Conservation (phyloP, 768 basidiomycete genomes). For the Psilocybe azurescens region DNA sequence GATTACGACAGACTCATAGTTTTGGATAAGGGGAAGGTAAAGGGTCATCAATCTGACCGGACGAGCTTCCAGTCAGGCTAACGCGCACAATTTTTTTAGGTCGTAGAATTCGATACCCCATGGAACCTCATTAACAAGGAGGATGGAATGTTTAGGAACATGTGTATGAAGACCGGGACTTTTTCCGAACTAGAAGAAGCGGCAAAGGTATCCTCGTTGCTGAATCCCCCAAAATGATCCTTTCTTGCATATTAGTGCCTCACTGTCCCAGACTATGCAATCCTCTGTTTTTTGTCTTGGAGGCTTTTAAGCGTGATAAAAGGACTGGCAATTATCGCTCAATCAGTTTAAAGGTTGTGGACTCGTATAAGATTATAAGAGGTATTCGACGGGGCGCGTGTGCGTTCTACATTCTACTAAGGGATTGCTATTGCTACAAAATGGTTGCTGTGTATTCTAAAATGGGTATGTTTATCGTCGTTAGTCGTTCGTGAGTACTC, state of each 20-base stretch:
- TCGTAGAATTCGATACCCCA: slow-evolving; percentile 77
- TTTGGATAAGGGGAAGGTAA: slow-evolving; percentile 69
- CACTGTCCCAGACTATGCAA: too few species aligned
- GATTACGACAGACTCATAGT: slow-evolving; percentile 84
- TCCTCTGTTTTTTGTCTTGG: too few species aligned
- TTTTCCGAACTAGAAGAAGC: slow-evolving; percentile 63
- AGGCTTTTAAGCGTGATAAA: too few species aligned
- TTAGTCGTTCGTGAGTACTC: not conserved
- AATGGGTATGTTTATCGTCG: too few species aligned
- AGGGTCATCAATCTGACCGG: slow-evolving; percentile 1
- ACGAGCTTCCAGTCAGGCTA: not conserved
- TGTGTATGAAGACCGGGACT: slow-evolving; percentile 76
- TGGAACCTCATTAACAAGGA: slow-evolving; percentile 66
- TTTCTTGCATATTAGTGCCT: too few species aligned
- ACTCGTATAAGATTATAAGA: too few species aligned
- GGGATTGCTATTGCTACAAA: too few species aligned
- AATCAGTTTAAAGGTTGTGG: too few species aligned
- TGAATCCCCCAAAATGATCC: not conserved
- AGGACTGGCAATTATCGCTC: too few species aligned
- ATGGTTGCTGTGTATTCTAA: too few species aligned
- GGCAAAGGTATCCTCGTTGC: slow-evolving; percentile 47
- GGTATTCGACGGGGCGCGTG: too few species aligned
- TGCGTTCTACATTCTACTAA: too few species aligned
- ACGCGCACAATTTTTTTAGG: slow-evolving; percentile 26
- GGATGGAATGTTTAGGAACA: slow-evolving; percentile 66